Evolutionary conservation across 331 rosid genomes (phyloP), one percentile per base, ranked within the genome.

Genomic region (Dryas integrifolia): DNA sequence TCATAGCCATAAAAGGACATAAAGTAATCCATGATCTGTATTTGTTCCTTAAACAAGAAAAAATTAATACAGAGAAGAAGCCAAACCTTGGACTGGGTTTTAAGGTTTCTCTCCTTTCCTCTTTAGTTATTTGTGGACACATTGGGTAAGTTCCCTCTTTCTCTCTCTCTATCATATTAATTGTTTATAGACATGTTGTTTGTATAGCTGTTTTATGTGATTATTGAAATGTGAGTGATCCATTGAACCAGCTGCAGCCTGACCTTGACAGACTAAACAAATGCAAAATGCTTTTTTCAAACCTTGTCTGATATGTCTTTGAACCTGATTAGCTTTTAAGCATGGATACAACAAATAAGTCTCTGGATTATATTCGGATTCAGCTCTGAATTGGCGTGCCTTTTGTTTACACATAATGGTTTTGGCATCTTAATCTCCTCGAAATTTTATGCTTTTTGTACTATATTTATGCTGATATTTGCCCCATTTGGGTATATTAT

Each of bases 371-470:
- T 74, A 61, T 71, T 79, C 81, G 64, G 57, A 58, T 81, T 78
- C 77, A 68, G 76, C 73, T 66, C 78, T 67, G 67, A 77, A 50
- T 75, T 64, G 60, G 74, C 81, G 30, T 46, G 52, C 53, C 18
- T 75, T 58, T 67, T 24, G 48, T 49, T 77, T 58, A n/a, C 67
- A 38, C 9, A 50, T 1, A 13, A 35, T 53, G 46, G 46, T 77
- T 69, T 65, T 16, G 70, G 80, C 88, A 87, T 86, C 93, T 87
- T 86, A 87, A 87, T 87, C 90, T 87, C 91, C 89, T 64, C 90
- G 86, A 88, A 86, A 76, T 79, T 55, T 71, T 65, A 45, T 82
- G 77, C 77, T 77, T 30, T 55, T 60, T 65, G 59, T 61, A 60
- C 43, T 69, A 9, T 46, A 21, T 9, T 13, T 64, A 39, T 3